phyloP scores from a whole-genome alignment of 176 grass and related monocot genomes.

The Triticum urartu region DNA sequence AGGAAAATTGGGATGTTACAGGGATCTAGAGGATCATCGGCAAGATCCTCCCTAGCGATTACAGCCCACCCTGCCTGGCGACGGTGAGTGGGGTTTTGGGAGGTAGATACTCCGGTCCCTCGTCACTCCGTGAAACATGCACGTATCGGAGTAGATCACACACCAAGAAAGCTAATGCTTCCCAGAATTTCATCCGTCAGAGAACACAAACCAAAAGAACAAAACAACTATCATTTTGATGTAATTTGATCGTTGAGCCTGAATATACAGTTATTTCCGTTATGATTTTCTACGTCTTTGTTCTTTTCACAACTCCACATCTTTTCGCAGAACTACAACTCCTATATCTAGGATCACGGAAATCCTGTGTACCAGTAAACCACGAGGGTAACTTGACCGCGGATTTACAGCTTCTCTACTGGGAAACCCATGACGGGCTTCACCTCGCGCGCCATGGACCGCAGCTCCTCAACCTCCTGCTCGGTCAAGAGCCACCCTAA shows the following conservation, averaged over 20 bases:
- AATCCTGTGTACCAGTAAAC: not conserved
- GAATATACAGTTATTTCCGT: not conserved
- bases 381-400: not conserved
- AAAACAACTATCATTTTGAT: not conserved
- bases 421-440: constrained; percentile 60
- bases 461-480: constrained; percentile 56
- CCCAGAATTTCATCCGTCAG: no score
- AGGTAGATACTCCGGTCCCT: no score
- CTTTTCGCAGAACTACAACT: constrained; percentile 5
- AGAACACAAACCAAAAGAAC: not conserved
- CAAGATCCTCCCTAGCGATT: no score
- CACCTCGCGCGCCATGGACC: constrained; percentile 40
- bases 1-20: no score
- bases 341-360: constrained; percentile 1
- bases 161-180: no score
- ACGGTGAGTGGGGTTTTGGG: no score
- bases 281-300: not conserved
- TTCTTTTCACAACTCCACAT: not conserved
- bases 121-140: no score
- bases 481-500: constrained; percentile 53
- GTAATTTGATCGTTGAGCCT: not conserved
- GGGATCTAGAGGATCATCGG: no score
- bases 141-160: no score
- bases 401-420: constrained; percentile 56
- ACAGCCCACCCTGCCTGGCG: no score